Conservation (phyloP, 805 yeast species). For the Starmera quercuum region DNA sequence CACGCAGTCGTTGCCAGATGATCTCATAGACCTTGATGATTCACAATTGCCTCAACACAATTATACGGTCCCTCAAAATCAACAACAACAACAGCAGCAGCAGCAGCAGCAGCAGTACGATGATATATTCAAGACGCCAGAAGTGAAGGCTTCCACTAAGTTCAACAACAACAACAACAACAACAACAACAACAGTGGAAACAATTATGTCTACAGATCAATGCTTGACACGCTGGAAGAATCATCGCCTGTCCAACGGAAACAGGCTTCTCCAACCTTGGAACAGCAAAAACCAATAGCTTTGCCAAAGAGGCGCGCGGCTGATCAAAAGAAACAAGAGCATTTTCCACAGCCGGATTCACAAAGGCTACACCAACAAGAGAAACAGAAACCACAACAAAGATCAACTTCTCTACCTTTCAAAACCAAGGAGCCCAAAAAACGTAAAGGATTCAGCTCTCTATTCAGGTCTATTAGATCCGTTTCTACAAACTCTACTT, state of each 20-base stretch:
- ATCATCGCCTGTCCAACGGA: constrained; percentile 8
- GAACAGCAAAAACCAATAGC: constrained; percentile 4
- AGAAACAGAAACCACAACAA: not conserved
- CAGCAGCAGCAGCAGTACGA: not conserved
- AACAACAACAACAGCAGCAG: not conserved
- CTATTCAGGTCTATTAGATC: too few species aligned
- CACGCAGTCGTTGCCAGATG: constrained; percentile 22
- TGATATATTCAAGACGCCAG: constrained; percentile 21
- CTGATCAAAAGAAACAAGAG: not conserved
- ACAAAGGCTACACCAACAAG: not conserved
- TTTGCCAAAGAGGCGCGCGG: not conserved
- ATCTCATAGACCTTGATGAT: constrained; percentile 28
- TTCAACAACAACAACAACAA: constrained; percentile 6
- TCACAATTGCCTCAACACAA: constrained; percentile 1
- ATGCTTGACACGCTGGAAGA: constrained; percentile 6
- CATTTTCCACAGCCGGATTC: not conserved
- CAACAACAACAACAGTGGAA: constrained; percentile 8
- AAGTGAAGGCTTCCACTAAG: constrained; percentile 3
- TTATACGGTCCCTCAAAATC: too few species aligned
- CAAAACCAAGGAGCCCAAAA: too few species aligned
- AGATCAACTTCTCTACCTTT: not conserved
- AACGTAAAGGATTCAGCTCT: too few species aligned
- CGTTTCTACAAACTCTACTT: too few species aligned
- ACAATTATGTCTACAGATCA: constrained; percentile 14
- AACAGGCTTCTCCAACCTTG: constrained; percentile 6